Base-by-base conservation (phyloP, 2,329 filamentous ascomycete genomes). In the Exophiala spinifera region DNA sequence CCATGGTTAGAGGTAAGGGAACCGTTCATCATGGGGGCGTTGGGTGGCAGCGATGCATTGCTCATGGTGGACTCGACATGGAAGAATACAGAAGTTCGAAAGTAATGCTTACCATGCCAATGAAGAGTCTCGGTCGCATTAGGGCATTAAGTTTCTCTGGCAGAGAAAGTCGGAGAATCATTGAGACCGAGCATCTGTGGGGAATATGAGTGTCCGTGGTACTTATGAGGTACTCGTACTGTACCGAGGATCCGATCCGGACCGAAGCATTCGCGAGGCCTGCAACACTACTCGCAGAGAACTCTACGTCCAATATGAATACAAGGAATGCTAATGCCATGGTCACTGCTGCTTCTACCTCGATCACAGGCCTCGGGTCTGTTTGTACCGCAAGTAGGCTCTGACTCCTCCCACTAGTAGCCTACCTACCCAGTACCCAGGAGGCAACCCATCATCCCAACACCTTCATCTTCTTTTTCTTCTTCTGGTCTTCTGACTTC, bases 401-500 rank as follows among this genome's bases (percentile, higher is more conserved):
- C 28, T 31, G 10, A 31, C 7, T 31, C 17, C 37, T 15, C 37
- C 3, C 5, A 15, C n/a, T 25, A 20, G 1, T 19, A 14, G 1
- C 15, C 40, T 23, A 40, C 11, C 37, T 20, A 40, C 23, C 23
- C 23, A 25, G 23, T 25, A 25, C 23, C 7, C 7, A 3, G n/a
- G 3, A 5, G 3, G 6, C 14, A 15, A n/a, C 6, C 4, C 36
- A 19, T 57, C 59, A 76, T 14, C 75, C 75, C 31, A 78, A 56
- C 4, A 78, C 74, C 60, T 78, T 78, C 73, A 76, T 66, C 63
- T 74, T 75, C 65, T 73, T 74, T 66, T 77, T 78, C 68, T 89
- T 88, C 77, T 88, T 88, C 72, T 85, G 82, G 71, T 84, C 85
- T 40, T 76, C 76, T 17, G 75, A 78, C 72, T 80, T 84, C 57